These are phyloP conservation scores for Apiospora phragmitis DNA, from an alignment of 2,329 filamentous ascomycete species.

Conservation along the genomic window DNA sequence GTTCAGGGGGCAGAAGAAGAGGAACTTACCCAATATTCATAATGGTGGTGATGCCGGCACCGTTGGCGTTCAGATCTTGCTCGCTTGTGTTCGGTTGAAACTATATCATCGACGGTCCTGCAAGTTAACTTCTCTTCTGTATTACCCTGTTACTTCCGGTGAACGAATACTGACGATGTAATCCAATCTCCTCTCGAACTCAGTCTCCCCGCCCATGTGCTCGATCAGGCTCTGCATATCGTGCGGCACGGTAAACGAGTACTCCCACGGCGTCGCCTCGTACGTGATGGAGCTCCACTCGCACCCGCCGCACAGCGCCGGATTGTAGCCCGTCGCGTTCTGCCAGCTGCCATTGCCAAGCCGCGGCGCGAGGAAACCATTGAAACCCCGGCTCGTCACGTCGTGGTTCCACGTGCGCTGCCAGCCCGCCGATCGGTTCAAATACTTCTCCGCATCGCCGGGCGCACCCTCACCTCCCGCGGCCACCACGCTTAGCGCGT, in stretches of 20 bases:
- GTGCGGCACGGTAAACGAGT: conserved; percentile 62
- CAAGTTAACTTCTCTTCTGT: conserved; percentile 22
- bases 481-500: conserved; percentile 65
- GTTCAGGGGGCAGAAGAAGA: conserved; percentile 48
- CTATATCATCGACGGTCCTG: not conserved
- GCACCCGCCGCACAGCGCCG: conserved; percentile 59
- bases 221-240: conserved; percentile 54
- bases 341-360: conserved; percentile 68
- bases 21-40: conserved; percentile 27
- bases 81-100: conserved; percentile 24
- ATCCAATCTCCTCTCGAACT: conserved; percentile 61
- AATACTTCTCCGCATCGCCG: conserved; percentile 60
- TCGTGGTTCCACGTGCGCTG: conserved; percentile 60
- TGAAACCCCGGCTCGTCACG: conserved; percentile 63
- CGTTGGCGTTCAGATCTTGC: conserved; percentile 21
- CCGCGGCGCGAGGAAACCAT: conserved; percentile 70
- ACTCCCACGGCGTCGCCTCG: conserved; percentile 72
- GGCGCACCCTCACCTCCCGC: conserved; percentile 52
- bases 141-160: not conserved
- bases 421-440: conserved; percentile 63
- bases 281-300: conserved; percentile 68
- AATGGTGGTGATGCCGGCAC: conserved; percentile 22
- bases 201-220: conserved; percentile 58
- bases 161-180: conserved; percentile 54
- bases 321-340: conserved; percentile 53